phyloP scores from a whole-genome alignment of 2,329 filamentous ascomycete species.

The Diaporthe ilicicola region DNA sequence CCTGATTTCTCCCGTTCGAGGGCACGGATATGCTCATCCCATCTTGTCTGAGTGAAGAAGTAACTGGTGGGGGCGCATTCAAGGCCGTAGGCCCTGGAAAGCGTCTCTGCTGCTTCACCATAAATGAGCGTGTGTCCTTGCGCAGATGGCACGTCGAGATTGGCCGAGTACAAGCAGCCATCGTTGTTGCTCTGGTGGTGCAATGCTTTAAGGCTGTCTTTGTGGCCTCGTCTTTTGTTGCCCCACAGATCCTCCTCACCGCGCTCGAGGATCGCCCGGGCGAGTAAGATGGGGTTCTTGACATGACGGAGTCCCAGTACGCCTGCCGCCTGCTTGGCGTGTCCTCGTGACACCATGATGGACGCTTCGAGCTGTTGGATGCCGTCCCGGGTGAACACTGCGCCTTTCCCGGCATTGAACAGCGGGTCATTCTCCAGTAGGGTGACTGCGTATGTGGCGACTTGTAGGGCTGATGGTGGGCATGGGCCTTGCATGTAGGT shows the following conservation, averaged over 20 bases:
- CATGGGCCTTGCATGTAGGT: constrained; percentile 54
- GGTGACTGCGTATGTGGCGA: constrained; percentile 77
- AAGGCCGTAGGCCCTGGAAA: constrained; percentile 75
- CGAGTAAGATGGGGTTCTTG: constrained; percentile 82
- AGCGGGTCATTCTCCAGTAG: constrained; percentile 81
- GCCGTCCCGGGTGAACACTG: constrained; percentile 86
- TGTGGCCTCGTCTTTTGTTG: constrained; percentile 17
- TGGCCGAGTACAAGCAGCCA: constrained; percentile 25
- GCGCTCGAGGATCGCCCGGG: constrained; percentile 73
- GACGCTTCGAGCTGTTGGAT: constrained; percentile 87
- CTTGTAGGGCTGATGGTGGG: constrained; percentile 68
- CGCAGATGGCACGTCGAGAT: constrained; percentile 61
- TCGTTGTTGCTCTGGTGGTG: constrained; percentile 39
- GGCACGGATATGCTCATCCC: constrained; percentile 73
- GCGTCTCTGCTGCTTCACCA: constrained; percentile 72
- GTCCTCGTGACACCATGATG: constrained; percentile 81
- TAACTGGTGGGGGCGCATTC: constrained; percentile 75
- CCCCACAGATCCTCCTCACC: constrained; percentile 68
- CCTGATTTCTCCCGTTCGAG: constrained; percentile 55
- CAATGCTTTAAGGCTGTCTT: constrained; percentile 34
- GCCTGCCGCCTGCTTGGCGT: constrained; percentile 79
- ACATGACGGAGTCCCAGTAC: constrained; percentile 77
- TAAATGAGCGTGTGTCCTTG: constrained; percentile 76
- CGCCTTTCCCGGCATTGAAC: constrained; percentile 86
- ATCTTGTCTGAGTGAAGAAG: constrained; percentile 79